Evolutionary conservation across 2,329 filamentous ascomycete genomes (phyloP), one percentile per base, ranked within the genome.

Genomic region (Colletotrichum eremochloae): DNA sequence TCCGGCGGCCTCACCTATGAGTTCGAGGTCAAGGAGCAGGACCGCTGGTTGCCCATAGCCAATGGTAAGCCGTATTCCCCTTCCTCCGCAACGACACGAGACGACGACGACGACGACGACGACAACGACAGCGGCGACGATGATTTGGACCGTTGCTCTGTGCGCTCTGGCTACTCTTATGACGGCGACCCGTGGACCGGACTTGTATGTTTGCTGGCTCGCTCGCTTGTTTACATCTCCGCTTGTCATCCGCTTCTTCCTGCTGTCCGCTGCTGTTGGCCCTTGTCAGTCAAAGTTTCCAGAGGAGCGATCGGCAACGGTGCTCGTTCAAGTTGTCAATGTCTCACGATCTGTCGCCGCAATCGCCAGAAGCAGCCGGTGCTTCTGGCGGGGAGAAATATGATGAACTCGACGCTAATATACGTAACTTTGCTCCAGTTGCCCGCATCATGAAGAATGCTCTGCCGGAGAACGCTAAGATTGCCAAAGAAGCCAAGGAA

Each of bases 21-120:
- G 87, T 97, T 98, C 83, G 96, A 98, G 86, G 96, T 98, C 85
- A 98, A 98, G 89, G 96, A 99, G 86, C 96, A 99, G 86, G 96
- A 99, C 86, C 89, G 96, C 89, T 99, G 96, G 96, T 90, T 99
- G 83, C 96, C 96, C 83, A 99, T 99, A 90, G 96, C 96, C 86
- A 99, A 99, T 95, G 96, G 96, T 99, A 90, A 90, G 96, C 96
- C 84, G 79, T 76, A 76, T 76, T 78, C 76, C 76, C 77, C 77
- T 72, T 55, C 61, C 48, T 52, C 40, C 57, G 40, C 61, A 60
- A 70, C 44, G 46, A 60, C 65, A 60, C 65, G 57, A 68, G 33
- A 57, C 40, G 33, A 52, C 66, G 48, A 65, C 20, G 29, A 50
- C 58, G n/a, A n/a, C 24, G 46, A 46, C 65, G 66, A 68, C 73